Conservation (phyloP, 441 rosid genomes). For the Isatis lusitanica region DNA sequence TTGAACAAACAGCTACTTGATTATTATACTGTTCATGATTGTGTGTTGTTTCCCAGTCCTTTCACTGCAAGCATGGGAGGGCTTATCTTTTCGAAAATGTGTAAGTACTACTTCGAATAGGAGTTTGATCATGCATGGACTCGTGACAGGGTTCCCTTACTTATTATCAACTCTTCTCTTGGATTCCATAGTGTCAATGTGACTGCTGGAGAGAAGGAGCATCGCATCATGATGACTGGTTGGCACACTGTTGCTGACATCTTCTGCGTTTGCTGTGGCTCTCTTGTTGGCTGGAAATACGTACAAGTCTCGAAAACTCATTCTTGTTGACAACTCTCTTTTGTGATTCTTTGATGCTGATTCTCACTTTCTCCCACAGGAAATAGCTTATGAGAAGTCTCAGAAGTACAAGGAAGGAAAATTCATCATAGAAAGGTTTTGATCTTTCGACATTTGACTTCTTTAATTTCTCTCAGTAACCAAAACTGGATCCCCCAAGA, state of each 20-base stretch:
- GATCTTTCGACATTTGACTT: constrained; percentile 3
- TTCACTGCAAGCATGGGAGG: constrained; percentile 72
- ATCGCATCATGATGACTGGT: constrained; percentile 82
- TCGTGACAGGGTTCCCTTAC: neutral
- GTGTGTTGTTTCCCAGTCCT: constrained; percentile 53
- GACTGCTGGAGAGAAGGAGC: constrained; percentile 59
- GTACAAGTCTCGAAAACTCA: constrained; percentile 42
- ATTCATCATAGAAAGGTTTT: constrained; percentile 75
- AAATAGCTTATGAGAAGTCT: constrained; percentile 55
- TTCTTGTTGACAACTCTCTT: neutral
- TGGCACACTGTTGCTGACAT: constrained; percentile 79
- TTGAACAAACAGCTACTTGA: constrained; percentile 18
- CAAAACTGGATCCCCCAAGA: neutral
- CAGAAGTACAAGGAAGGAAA: constrained; percentile 88
- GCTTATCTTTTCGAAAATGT: constrained; percentile 77
- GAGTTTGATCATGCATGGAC: constrained; percentile 2
- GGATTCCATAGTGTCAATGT: constrained; percentile 55
- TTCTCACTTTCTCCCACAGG: constrained; percentile 41
- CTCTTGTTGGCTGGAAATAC: constrained; percentile 89
- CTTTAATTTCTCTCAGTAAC: neutral
- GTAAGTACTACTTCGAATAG: constrained; percentile 47
- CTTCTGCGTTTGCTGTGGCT: constrained; percentile 81
- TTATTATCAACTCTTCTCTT: neutral
- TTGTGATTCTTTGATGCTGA: neutral
- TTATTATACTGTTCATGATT: constrained; percentile 15